These are phyloP conservation scores for Achaetomium macrosporum DNA, from an alignment of 2,329 filamentous ascomycete species.

Conservation along the genomic window DNA sequence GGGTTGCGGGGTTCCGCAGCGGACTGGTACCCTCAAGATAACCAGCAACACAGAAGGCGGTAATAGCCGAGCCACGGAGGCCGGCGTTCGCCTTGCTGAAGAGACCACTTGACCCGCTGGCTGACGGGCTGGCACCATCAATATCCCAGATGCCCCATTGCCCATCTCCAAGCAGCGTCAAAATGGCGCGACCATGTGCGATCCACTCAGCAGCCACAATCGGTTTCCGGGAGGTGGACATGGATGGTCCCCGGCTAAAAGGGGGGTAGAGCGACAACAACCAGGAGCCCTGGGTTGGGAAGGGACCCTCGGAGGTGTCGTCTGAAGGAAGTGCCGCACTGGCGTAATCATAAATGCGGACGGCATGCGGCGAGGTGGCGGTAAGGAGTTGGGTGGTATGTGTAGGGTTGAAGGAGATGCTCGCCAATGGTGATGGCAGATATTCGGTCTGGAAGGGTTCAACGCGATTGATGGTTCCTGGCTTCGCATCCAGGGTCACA, in stretches of 20 bases:
- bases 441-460: constrained; percentile 57
- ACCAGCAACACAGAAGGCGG: constrained; percentile 52
- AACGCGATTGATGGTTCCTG: constrained; percentile 31
- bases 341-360: constrained; percentile 58
- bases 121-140: constrained; percentile 48
- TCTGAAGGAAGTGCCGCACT: constrained; percentile 47
- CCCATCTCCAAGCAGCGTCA: constrained; percentile 55
- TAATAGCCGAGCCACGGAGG: constrained; percentile 52
- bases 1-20: constrained; percentile 40
- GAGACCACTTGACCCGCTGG: constrained; percentile 31
- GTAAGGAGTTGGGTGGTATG: constrained; percentile 53
- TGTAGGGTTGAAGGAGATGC: constrained; percentile 56
- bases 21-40: constrained; percentile 56
- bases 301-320: constrained; percentile 44
- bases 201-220: constrained; percentile 61
- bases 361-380: constrained; percentile 49
- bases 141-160: constrained; percentile 66
- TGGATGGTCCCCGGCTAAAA: constrained; percentile 43
- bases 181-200: constrained; percentile 51
- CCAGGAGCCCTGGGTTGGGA: constrained; percentile 57
- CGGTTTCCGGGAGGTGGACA: constrained; percentile 44
- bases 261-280: constrained; percentile 56
- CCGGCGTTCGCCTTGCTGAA: constrained; percentile 47
- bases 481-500: constrained; percentile 42
- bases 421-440: constrained; percentile 47